phyloP scores from a whole-genome alignment of 2,329 filamentous ascomycete genomes.

The Fusarium domesticum region DNA sequence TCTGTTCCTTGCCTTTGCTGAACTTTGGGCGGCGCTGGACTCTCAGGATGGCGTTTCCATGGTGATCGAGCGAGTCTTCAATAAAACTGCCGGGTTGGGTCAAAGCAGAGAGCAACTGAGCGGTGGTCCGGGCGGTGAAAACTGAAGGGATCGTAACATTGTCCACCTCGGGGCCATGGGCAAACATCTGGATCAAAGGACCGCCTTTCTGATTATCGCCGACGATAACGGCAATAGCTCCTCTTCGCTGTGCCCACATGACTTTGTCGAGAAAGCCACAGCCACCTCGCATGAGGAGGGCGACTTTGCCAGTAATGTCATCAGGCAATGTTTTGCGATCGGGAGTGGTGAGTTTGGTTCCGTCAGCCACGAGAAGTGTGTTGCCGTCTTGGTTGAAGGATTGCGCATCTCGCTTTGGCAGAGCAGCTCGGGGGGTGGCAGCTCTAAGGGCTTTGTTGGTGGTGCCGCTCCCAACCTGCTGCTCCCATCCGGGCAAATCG shows the following conservation, averaged over 20 bases:
- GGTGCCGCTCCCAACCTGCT: constrained; percentile 49
- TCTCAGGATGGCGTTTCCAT: constrained; percentile 55
- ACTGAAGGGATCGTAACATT: constrained; percentile 92
- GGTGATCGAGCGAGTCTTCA: constrained; percentile 58
- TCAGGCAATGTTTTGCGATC: constrained; percentile 32
- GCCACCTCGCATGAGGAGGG: constrained; percentile 84
- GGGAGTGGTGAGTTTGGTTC: too few relatives aligned
- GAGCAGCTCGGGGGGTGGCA: constrained; percentile 21
- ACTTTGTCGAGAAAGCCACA: constrained; percentile 97
- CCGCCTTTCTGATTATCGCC: constrained; percentile 90
- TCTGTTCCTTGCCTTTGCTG: constrained; percentile 11
- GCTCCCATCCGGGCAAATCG: constrained; percentile 86
- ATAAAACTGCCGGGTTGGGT: constrained; percentile 68
- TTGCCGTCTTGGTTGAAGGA: constrained; percentile 30
- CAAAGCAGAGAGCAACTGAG: constrained; percentile 84
- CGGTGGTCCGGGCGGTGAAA: constrained; percentile 93
- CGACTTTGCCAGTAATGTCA: constrained; percentile 91
- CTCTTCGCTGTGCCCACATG: constrained; percentile 91
- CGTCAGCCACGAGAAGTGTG: constrained; percentile 36
- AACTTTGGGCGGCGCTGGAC: constrained; percentile 48
- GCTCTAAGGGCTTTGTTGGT: constrained; percentile 40
- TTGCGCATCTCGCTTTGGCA: constrained; percentile 16
- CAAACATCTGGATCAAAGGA: constrained; percentile 94
- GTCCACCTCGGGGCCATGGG: constrained; percentile 83
- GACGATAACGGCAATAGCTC: constrained; percentile 85